phyloP scores from a whole-genome alignment of 257 asterid species.

The Gynochthodes officinalis region DNA sequence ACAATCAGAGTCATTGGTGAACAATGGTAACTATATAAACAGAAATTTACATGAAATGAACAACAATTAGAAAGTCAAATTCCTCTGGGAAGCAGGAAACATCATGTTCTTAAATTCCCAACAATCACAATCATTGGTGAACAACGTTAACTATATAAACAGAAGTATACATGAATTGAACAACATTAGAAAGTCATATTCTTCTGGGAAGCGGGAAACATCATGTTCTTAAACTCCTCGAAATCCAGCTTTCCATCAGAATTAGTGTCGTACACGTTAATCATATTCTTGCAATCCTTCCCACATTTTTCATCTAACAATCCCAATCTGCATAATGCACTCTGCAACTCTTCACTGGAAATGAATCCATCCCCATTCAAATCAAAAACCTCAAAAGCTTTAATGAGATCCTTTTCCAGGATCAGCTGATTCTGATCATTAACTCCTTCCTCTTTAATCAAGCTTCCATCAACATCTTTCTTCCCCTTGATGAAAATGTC shows the following conservation, averaged over 20 bases:
- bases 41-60: not conserved
- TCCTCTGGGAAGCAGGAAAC: conserved; percentile 16
- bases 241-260: conserved; percentile 69
- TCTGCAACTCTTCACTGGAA: conserved; percentile 49
- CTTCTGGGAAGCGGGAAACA: conserved; percentile 25
- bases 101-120: conserved; percentile 74
- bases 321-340: conserved; percentile 46
- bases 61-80: no score
- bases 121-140: no score
- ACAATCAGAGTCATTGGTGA: no score
- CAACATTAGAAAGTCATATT: no score
- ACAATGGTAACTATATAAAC: no score
- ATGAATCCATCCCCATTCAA: conserved; percentile 58
- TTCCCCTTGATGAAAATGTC: conserved; percentile 31
- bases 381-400: conserved; percentile 58
- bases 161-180: not conserved
- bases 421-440: not conserved
- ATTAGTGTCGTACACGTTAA: conserved; percentile 49
- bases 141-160: no score
- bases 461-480: conserved; percentile 4
- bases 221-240: conserved; percentile 69
- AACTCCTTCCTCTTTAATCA: conserved; percentile 7
- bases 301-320: conserved; percentile 35
- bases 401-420: conserved; percentile 39
- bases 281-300: conserved; percentile 52